Conservation (phyloP, 768 basidiomycete genomes). For the Astraeus odoratus region DNA sequence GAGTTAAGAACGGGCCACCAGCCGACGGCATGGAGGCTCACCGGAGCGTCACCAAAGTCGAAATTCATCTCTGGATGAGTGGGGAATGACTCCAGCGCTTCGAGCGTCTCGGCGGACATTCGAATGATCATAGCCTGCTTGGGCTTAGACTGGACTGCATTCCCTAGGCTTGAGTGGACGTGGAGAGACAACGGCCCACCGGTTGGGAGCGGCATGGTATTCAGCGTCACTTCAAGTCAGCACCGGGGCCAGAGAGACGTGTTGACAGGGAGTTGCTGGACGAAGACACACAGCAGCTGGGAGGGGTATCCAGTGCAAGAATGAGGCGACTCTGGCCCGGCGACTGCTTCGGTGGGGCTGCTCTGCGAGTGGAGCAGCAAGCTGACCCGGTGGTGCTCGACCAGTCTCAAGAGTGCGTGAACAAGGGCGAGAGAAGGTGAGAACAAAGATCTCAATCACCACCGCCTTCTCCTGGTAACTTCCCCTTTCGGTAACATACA, state of each 20-base stretch:
- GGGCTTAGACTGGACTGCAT: conserved; percentile 48
- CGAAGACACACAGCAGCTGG: too few species aligned
- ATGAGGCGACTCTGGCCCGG: too few species aligned
- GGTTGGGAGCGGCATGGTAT: conserved; percentile 60
- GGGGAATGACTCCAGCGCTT: conserved; percentile 50
- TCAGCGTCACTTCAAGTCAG: neutral
- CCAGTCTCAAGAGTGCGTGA: too few species aligned
- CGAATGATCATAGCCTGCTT: conserved; percentile 74
- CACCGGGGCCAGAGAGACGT: neutral
- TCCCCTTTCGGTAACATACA: too few species aligned
- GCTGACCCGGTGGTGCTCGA: too few species aligned
- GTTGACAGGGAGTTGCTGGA: too few species aligned
- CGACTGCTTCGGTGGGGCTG: too few species aligned
- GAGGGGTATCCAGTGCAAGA: too few species aligned
- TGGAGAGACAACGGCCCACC: conserved; percentile 50
- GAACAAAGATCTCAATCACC: too few species aligned
- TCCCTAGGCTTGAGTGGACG: conserved; percentile 49
- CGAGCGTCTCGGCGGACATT: conserved; percentile 65
- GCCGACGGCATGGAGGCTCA: conserved; percentile 27
- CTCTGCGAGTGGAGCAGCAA: too few species aligned
- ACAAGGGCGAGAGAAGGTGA: too few species aligned
- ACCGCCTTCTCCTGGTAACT: too few species aligned
- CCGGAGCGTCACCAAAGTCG: conserved; percentile 55
- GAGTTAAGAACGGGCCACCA: neutral
- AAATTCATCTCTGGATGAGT: conserved; percentile 46